Percentiles rank a stretch among this genome's conserved stretches.
Conservation (phyloP, 2,329 filamentous ascomycete genomes). For the Verticillium dahliae region DNA sequence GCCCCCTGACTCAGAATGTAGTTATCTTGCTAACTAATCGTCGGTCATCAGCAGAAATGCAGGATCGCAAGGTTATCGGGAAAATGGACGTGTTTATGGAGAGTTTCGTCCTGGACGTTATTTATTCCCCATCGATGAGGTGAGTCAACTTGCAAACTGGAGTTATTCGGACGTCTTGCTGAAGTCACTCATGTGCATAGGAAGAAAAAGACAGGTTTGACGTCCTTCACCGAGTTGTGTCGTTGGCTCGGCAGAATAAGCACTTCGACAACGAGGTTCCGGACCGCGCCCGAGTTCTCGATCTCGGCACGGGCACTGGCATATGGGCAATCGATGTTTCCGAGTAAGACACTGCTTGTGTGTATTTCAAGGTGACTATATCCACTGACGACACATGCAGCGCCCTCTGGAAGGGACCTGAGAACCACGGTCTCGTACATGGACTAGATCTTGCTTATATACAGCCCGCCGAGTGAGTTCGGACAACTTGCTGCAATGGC, state of each 20-base stretch:
- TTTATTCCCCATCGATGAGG: constrained; percentile 71
- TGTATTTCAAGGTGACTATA: background rate
- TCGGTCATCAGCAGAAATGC: background rate
- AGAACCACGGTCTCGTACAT: constrained; percentile 21
- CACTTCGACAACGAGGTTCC: constrained; percentile 12
- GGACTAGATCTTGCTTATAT: constrained; percentile 32
- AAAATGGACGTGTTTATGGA: constrained; percentile 67
- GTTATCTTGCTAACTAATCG: background rate
- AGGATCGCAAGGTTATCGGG: constrained; percentile 28
- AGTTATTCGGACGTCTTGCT: background rate
- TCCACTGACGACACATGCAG: background rate
- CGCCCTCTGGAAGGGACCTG: constrained; percentile 6
- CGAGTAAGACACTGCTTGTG: constrained; percentile 43
- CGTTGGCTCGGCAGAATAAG: constrained; percentile 49
- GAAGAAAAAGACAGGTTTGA: constrained; percentile 72
- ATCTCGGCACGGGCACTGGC: constrained; percentile 79
- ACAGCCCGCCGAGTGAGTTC: constrained; percentile 30
- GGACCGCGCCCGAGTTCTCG: constrained; percentile 39
- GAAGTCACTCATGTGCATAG: constrained; percentile 25
- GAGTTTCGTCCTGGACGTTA: constrained; percentile 63
- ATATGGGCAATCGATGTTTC: constrained; percentile 89
- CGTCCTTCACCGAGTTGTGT: constrained; percentile 73
- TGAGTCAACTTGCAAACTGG: constrained; percentile 27
- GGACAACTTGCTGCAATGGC: no score
- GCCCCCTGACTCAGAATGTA: background rate